Evolutionary conservation across 2,329 filamentous ascomycete species (phyloP).

Genomic region (Ilyonectria sp.): DNA sequence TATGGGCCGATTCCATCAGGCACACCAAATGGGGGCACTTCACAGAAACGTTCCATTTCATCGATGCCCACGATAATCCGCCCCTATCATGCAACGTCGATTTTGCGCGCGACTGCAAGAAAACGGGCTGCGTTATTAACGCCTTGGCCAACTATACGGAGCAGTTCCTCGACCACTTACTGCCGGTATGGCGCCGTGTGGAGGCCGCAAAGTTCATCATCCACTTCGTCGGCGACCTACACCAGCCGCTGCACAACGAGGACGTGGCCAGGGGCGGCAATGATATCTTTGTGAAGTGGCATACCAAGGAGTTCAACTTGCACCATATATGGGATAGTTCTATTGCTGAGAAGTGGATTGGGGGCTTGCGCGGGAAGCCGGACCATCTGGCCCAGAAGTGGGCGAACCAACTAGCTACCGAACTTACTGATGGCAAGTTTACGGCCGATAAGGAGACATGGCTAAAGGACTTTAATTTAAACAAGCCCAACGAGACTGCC

Average conservation of each 20-base stretch:
- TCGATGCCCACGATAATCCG: constrained; percentile 75
- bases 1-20: constrained; percentile 77
- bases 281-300: constrained; percentile 75
- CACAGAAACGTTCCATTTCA: constrained; percentile 77
- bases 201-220: constrained; percentile 77
- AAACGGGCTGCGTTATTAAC: constrained; percentile 72
- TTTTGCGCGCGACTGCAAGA: constrained; percentile 73
- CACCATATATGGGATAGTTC: constrained; percentile 82
- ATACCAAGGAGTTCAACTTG: constrained; percentile 71
- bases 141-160: constrained; percentile 73
- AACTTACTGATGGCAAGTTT: constrained; percentile 72
- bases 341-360: constrained; percentile 76
- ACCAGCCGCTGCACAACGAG: constrained; percentile 78
- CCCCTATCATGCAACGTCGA: constrained; percentile 72
- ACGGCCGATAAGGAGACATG: constrained; percentile 64
- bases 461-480: constrained; percentile 70
- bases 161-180: constrained; percentile 62
- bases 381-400: constrained; percentile 65
- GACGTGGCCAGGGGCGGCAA: constrained; percentile 78
- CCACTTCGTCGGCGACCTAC: constrained; percentile 80
- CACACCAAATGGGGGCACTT: constrained; percentile 76
- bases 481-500: constrained; percentile 68
- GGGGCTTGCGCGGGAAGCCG: constrained; percentile 65
- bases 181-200: constrained; percentile 63
- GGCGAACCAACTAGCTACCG: constrained; percentile 67